A percentile compares a stretch with the other conserved stretches of the same genome.
phyloP scores from a whole-genome alignment of 208 protist genomes.

The Jaenimonas drosophilae region DNA sequence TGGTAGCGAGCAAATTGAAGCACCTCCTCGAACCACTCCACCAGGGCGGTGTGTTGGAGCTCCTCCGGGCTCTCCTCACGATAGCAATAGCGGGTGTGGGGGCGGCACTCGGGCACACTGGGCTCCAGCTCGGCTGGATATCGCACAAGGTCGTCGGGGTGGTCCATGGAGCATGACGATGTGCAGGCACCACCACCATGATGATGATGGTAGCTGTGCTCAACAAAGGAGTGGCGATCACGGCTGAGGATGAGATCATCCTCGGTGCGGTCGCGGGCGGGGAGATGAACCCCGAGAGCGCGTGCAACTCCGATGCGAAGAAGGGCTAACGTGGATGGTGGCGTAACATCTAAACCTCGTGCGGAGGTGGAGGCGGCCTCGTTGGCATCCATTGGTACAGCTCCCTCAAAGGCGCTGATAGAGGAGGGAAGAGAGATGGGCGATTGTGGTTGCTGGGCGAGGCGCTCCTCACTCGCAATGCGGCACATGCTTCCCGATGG shows the following conservation, averaged over 20 bases:
- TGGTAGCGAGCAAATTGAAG: slow-evolving; percentile 27
- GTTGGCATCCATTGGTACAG: too few relatives aligned
- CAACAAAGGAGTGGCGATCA: slow-evolving; percentile 1
- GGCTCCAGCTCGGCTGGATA: background rate
- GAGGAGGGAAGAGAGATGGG: too few relatives aligned
- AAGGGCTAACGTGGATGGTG: slow-evolving; percentile 4
- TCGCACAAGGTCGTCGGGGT: too few relatives aligned
- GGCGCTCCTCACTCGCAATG: too few relatives aligned
- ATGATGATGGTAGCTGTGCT: background rate
- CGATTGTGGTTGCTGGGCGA: too few relatives aligned
- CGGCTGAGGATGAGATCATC: slow-evolving; percentile 9
- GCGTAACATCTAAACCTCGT: too few relatives aligned
- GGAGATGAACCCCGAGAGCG: slow-evolving; percentile 16
- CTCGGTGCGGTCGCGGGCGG: background rate
- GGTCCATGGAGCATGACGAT: background rate
- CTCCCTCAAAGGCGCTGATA: too few relatives aligned
- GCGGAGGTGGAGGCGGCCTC: background rate
- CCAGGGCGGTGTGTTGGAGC: slow-evolving; percentile 28
- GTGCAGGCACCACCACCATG: slow-evolving; percentile 1
- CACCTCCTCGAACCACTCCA: slow-evolving; percentile 71
- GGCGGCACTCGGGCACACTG: background rate
- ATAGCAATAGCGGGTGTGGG: slow-evolving; percentile 8
- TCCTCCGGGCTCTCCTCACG: slow-evolving; percentile 20
- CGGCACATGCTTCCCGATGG: too few relatives aligned
- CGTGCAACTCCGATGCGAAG: slow-evolving; percentile 22